These are phyloP conservation scores for Onygenales sp. DNA, from an alignment of 2,329 filamentous ascomycete genomes.

Conservation along the genomic window DNA sequence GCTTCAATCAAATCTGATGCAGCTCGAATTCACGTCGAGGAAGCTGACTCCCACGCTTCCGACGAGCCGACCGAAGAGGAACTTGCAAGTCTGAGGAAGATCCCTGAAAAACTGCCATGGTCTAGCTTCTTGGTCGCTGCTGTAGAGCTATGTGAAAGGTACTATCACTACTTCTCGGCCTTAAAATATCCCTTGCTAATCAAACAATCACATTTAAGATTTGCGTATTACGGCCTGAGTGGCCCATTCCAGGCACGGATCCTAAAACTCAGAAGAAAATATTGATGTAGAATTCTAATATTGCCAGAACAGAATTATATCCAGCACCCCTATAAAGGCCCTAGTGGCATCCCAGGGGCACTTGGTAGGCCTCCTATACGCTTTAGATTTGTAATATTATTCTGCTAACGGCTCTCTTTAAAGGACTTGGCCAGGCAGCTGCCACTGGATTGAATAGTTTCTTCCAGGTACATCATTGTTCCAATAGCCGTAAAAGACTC, in stretches of 20 bases:
- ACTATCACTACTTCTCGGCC: no score
- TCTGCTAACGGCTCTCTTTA: background rate
- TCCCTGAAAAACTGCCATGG: slow-evolving; percentile 46
- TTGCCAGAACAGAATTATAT: slow-evolving; percentile 40
- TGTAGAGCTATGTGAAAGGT: slow-evolving; percentile 45
- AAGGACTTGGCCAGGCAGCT: slow-evolving; percentile 27
- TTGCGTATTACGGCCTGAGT: slow-evolving; percentile 48
- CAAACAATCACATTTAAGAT: slow-evolving; percentile 21
- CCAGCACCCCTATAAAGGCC: slow-evolving; percentile 28
- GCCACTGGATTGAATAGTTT: slow-evolving; percentile 44
- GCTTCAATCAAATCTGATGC: background rate
- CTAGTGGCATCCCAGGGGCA: slow-evolving; percentile 29
- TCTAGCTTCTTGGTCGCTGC: slow-evolving; percentile 48
- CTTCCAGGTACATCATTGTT: slow-evolving; percentile 28
- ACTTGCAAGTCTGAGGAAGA: slow-evolving; percentile 39
- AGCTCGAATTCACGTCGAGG: background rate
- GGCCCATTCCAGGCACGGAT: slow-evolving; percentile 37
- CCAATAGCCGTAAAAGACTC: background rate
- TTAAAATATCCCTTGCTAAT: no score
- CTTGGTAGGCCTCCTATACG: slow-evolving; percentile 13
- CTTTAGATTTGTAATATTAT: background rate
- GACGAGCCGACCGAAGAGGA: slow-evolving; percentile 43
- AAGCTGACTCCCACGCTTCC: background rate
- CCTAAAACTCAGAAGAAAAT: background rate
- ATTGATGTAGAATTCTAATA: background rate